Conservation (phyloP, 331 rosid genomes). For the Acacia concinna region DNA sequence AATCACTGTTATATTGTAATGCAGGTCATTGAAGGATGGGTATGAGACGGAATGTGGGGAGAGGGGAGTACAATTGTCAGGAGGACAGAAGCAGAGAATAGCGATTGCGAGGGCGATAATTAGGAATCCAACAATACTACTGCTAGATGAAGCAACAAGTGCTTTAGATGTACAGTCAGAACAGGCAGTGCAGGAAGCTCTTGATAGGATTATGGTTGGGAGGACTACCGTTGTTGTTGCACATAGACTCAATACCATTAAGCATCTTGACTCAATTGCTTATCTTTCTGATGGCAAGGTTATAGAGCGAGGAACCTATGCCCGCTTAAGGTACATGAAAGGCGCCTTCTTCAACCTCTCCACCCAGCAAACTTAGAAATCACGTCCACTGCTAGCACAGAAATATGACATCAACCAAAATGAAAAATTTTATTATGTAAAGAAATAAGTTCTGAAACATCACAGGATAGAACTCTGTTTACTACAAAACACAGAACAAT, state of each 20-base stretch:
- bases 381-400: neutral
- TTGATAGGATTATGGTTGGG: conserved; percentile 80
- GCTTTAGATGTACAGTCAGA: conserved; percentile 91
- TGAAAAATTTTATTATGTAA: neutral
- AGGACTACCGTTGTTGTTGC: conserved; percentile 93
- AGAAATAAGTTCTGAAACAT: neutral
- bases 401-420: neutral
- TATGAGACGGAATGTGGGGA: conserved; percentile 90
- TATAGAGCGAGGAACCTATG: conserved; percentile 77
- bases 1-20: conserved; percentile 1
- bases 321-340: conserved; percentile 69
- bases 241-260: conserved; percentile 86
- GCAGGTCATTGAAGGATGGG: conserved; percentile 81
- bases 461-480: neutral
- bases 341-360: conserved; percentile 87
- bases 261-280: conserved; percentile 76
- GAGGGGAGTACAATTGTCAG: conserved; percentile 92
- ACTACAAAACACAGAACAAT: neutral
- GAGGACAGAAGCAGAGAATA: conserved; percentile 94
- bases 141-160: conserved; percentile 94
- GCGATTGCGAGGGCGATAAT: conserved; percentile 95
- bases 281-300: conserved; percentile 86
- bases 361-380: conserved; percentile 49
- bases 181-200: conserved; percentile 85
- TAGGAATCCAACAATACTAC: conserved; percentile 67